These are phyloP conservation scores for Exophiala oligosperma DNA, from an alignment of 2,329 filamentous ascomycete species.

Conservation along the genomic window DNA sequence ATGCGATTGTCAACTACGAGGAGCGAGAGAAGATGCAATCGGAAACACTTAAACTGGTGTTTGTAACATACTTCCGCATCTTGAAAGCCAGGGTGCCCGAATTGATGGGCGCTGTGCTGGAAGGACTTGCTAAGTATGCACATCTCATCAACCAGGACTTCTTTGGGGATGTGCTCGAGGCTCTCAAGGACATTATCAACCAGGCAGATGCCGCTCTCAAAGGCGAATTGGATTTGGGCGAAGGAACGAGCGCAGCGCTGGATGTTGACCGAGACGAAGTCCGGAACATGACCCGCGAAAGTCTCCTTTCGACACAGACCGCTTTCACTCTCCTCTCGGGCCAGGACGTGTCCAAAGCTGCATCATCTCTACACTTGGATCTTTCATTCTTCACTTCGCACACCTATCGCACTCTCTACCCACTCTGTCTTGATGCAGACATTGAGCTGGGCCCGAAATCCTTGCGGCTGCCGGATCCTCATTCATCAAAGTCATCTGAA, in stretches of 20 bases:
- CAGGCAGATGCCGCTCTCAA: slow-evolving; percentile 58
- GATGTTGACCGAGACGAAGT: slow-evolving; percentile 51
- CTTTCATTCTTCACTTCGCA: slow-evolving; percentile 93
- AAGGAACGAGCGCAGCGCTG: slow-evolving; percentile 44
- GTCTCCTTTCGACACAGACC: slow-evolving; percentile 90
- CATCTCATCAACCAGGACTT: slow-evolving; percentile 99
- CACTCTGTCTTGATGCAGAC: slow-evolving; percentile 77
- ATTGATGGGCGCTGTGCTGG: slow-evolving; percentile 95
- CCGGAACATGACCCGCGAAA: slow-evolving; percentile 80
- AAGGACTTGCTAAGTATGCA: slow-evolving; percentile 89
- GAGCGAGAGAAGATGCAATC: slow-evolving; percentile 92
- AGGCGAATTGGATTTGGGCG: slow-evolving; percentile 49
- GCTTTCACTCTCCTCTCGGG: slow-evolving; percentile 95
- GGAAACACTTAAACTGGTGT: slow-evolving; percentile 93
- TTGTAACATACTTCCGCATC: slow-evolving; percentile 92
- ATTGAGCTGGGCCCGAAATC: slow-evolving; percentile 79
- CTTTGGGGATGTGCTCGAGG: slow-evolving; percentile 93
- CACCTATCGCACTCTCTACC: slow-evolving; percentile 82
- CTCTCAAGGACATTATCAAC: slow-evolving; percentile 85
- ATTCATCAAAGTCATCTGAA: slow-evolving; percentile 38
- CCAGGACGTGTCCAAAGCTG: slow-evolving; percentile 85
- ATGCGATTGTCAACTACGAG: slow-evolving; percentile 87
- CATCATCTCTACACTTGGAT: slow-evolving; percentile 79
- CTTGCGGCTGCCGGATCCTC: slow-evolving; percentile 68
- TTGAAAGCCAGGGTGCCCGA: slow-evolving; percentile 77